These are phyloP conservation scores for Phragmites australis DNA, from an alignment of 176 grass and related monocot genomes.

Conservation along the genomic window DNA sequence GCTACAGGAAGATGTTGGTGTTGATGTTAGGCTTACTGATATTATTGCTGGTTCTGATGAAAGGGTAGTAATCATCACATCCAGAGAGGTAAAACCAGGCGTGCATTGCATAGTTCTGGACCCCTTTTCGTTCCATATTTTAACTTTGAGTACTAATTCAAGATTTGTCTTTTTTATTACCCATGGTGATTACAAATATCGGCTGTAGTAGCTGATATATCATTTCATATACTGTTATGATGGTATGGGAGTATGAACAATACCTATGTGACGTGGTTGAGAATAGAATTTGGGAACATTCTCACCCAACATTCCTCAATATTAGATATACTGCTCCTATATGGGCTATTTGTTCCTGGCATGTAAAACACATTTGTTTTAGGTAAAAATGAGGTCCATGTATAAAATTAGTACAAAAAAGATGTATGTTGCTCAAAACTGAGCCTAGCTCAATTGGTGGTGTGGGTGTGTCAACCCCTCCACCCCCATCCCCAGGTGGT, in stretches of 20 bases:
- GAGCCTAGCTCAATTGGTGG: neutral
- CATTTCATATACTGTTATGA: neutral
- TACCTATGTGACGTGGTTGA: neutral
- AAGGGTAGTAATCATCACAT: constrained; percentile 72
- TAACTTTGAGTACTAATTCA: neutral
- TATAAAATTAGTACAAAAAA: neutral
- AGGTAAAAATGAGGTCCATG: neutral
- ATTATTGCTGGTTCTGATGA: constrained; percentile 74
- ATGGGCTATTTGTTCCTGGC: neutral
- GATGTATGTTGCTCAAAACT: neutral
- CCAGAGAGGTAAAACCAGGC: constrained; percentile 78
- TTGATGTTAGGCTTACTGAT: constrained; percentile 83
- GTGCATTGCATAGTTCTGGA: constrained; percentile 5
- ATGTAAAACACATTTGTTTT: neutral
- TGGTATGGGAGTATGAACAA: neutral
- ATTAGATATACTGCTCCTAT: neutral
- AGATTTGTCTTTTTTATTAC: neutral
- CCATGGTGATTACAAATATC: neutral
- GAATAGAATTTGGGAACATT: constrained; percentile 1
- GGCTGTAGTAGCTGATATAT: neutral
- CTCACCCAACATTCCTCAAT: neutral
- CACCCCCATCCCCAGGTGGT: too few species aligned
- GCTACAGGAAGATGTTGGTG: constrained; percentile 78
- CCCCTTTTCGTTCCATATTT: neutral
- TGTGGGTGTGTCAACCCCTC: neutral